Base-by-base conservation (phyloP, 2,329 filamentous ascomycete genomes). In the Arthrobotrys sphaeroides region DNA sequence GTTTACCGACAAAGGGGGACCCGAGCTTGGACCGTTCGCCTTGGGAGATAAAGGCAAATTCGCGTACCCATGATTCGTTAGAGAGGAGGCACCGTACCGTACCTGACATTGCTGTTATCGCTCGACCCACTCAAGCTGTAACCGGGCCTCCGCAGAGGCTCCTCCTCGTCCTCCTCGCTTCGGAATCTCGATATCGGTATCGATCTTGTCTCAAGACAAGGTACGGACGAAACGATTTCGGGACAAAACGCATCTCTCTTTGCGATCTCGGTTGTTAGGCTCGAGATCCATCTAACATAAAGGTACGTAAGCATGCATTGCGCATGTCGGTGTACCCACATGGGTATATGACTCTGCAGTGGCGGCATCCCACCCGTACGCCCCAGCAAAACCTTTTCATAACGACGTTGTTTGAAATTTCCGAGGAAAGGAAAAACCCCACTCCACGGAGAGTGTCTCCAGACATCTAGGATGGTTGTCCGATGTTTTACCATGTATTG, bases 361-460 rank as follows among this genome's bases (percentile, higher is more conserved):
- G 33, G 22, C 40, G 64, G 61, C 33, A 40, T 47, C 33, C 55
- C 22, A 61, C 53, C 16, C 40, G 26, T 43, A 24, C 49, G 26
- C 62, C 6, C 26, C 22, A 26, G 31, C 22, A 10, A 40, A 33
- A 24, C 53, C 38, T 74, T 62, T 67, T 66, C 40, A 61, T 53
- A 45, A 55, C 49, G 31, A 53, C 43, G 31, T 20, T 18, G 20
- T 40, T 49, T 65, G 28, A 45, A 49, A 51, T 59, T 72, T 65
- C 67, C 67, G 59, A 72, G 67, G 67, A 59, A 57, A 24, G 24
- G 62, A 65, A 16, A 40, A 51, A 72, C 67, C 67, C 59, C 67
- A 72, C 59, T 40, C 59, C 20, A 33, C 28, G 16, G 42, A 40
- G 51, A 43, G 36, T 64, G 47, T 59, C 43, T 47, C 43, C 18